phyloP scores from a whole-genome alignment of 805 yeast species.

The Saccharomycopsis guyanensis region DNA sequence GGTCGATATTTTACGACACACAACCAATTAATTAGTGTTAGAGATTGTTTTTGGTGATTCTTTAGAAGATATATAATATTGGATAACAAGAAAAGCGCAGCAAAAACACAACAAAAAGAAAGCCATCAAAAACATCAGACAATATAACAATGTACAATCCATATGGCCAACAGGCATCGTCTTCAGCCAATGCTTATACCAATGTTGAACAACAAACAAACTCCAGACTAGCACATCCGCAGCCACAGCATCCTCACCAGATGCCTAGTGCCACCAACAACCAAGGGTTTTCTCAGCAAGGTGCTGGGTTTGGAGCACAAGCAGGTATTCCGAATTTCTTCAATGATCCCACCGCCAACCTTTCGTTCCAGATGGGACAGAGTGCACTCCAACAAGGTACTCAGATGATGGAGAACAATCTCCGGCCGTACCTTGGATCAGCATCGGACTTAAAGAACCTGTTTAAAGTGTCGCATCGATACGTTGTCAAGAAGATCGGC shows the following conservation, averaged over 20 bases:
- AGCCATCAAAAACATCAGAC: too few species aligned
- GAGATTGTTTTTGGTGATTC: too few species aligned
- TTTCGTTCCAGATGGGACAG: slow-evolving; percentile 86
- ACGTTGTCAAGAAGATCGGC: slow-evolving; percentile 66
- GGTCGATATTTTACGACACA: too few species aligned
- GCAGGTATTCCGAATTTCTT: slow-evolving; percentile 35
- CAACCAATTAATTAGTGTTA: too few species aligned
- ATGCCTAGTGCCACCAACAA: slow-evolving; percentile 2
- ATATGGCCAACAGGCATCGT: slow-evolving; percentile 4
- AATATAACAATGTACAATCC: slow-evolving; percentile 16
- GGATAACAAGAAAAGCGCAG: too few species aligned
- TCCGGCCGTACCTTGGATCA: slow-evolving; percentile 35
- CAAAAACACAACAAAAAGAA: too few species aligned
- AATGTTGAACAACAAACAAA: slow-evolving; percentile 1
- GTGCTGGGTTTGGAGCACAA: not conserved
- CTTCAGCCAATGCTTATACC: slow-evolving; percentile 1
- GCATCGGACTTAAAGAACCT: slow-evolving; percentile 63
- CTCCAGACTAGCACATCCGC: slow-evolving; percentile 10
- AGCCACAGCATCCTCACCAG: slow-evolving; percentile 13
- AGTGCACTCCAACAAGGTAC: slow-evolving; percentile 77
- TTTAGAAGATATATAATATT: too few species aligned
- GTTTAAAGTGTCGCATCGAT: slow-evolving; percentile 85
- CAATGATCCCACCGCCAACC: slow-evolving; percentile 70
- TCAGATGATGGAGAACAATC: slow-evolving; percentile 68
- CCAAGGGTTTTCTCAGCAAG: not conserved